A percentile compares a stretch with the other conserved stretches of the same genome.
Evolutionary conservation across 2,329 filamentous ascomycete genomes (phyloP).

Genomic region (Colletotrichum lupini): DNA sequence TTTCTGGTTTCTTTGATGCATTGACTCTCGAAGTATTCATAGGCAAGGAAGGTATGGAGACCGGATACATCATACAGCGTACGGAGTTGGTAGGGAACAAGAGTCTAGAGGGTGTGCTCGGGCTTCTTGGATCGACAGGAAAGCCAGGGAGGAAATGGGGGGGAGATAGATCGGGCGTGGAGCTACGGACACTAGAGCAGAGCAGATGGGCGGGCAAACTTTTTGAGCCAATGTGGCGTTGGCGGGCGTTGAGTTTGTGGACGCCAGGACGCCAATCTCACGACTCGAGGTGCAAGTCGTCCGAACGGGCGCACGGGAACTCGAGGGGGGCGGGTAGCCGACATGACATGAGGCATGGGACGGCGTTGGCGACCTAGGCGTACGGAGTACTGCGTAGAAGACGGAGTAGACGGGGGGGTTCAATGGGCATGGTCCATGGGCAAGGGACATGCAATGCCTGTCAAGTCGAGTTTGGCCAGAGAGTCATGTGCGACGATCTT

Average conservation of each 20-base stretch:
- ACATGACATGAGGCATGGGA: slow-evolving; percentile 17
- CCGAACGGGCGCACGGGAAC: slow-evolving; percentile 32
- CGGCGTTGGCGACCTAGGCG: too few species aligned
- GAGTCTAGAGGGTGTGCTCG: background rate
- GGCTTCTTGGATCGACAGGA: background rate
- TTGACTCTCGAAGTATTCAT: background rate
- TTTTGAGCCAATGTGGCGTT: slow-evolving; percentile 19
- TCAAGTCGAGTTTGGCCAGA: slow-evolving; percentile 9
- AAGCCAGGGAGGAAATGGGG: background rate
- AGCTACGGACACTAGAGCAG: background rate
- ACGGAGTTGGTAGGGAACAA: background rate
- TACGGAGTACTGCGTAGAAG: too few species aligned
- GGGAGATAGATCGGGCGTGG: background rate
- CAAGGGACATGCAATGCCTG: slow-evolving; percentile 5
- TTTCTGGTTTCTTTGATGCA: background rate
- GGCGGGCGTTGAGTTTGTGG: slow-evolving; percentile 3
- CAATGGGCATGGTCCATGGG: background rate
- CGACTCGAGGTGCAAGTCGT: slow-evolving; percentile 8
- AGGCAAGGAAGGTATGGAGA: too few species aligned
- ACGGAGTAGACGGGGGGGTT: too few species aligned
- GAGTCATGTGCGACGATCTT: slow-evolving; percentile 13
- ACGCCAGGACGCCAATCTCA: slow-evolving; percentile 27
- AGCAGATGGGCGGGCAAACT: background rate
- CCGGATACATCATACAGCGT: background rate
- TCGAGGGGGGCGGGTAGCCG: slow-evolving; percentile 19